These are phyloP conservation scores for Apium graveolens DNA, from an alignment of 129 eudicot species.

Conservation along the genomic window DNA sequence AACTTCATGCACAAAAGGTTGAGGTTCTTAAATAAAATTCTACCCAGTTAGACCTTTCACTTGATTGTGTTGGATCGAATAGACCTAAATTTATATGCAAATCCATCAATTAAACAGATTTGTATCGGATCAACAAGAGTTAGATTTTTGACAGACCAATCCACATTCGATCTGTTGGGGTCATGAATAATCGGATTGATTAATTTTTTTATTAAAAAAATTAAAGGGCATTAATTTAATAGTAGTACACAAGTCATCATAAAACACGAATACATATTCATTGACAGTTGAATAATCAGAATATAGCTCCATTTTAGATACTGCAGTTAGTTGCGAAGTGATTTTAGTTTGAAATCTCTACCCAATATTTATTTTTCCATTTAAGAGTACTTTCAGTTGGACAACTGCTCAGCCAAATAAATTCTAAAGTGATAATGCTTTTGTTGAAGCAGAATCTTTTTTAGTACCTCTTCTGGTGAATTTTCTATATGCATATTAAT, in stretches of 20 bases:
- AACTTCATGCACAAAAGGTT: neutral
- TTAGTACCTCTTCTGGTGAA: neutral
- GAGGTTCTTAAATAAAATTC: neutral
- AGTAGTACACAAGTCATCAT: too few species aligned
- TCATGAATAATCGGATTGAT: too few species aligned
- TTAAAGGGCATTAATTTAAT: too few species aligned
- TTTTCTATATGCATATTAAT: neutral
- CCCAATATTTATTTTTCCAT: neutral
- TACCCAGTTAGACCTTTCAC: neutral
- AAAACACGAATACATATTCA: too few species aligned
- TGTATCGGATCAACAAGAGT: too few species aligned
- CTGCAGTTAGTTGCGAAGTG: neutral
- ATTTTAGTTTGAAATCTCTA: neutral
- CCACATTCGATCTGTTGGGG: too few species aligned
- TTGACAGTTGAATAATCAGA: too few species aligned
- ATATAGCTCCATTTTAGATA: neutral
- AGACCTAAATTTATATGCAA: too few species aligned
- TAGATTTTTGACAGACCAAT: too few species aligned
- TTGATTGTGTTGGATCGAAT: too few species aligned
- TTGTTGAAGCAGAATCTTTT: neutral
- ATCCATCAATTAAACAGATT: too few species aligned
- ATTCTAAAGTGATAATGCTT: neutral
- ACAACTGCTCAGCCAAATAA: neutral
- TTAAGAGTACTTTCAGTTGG: neutral
- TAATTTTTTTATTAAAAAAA: too few species aligned